phyloP scores from a whole-genome alignment of 2,329 filamentous ascomycete species.

The Dryadomyces quercivorus region DNA sequence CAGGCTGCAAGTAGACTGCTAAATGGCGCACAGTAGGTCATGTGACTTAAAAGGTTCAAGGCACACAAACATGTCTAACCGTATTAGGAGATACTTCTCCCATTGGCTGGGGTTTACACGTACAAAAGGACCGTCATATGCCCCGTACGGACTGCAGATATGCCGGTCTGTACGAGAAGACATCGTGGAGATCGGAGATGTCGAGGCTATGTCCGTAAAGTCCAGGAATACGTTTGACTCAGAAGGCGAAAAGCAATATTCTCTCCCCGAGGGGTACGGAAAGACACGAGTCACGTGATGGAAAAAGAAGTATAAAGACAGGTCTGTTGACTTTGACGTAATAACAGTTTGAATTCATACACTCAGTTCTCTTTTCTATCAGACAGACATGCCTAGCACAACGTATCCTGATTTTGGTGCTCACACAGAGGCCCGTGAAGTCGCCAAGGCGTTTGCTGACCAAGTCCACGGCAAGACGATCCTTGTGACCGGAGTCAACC shows the following conservation, averaged over 20 bases:
- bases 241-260: too few species aligned
- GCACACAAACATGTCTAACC: not conserved
- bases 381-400: not conserved
- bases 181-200: too few species aligned
- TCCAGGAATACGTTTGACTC: too few species aligned
- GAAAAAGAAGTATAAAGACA: not conserved
- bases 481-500: conserved; percentile 23
- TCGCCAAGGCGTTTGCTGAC: not conserved
- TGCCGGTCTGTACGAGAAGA: not conserved
- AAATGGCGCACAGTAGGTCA: not conserved
- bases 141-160: too few species aligned
- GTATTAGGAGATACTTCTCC: not conserved
- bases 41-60: not conserved
- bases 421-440: not conserved
- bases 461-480: conserved; percentile 23
- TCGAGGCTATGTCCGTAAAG: not conserved
- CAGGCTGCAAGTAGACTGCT: not conserved
- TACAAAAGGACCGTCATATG: too few species aligned
- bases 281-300: too few species aligned
- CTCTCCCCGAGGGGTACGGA: too few species aligned
- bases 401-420: not conserved
- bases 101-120: not conserved
- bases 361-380: too few species aligned
- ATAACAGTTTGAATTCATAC: not conserved
- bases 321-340: not conserved